Evolutionary conservation across 306 rosid genomes (phyloP).

Genomic region (Dicorynia guianensis): DNA sequence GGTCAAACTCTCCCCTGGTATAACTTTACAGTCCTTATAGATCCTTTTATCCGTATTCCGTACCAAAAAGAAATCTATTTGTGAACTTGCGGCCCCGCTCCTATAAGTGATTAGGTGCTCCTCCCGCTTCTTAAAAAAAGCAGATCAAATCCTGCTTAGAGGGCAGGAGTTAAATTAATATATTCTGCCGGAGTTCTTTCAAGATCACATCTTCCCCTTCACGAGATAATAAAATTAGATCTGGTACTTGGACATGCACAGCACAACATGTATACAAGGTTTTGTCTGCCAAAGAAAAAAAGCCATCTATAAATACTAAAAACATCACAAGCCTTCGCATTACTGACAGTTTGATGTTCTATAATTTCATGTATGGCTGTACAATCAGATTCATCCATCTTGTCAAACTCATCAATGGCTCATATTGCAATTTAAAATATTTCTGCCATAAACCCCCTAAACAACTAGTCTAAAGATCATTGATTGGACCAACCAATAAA

Average conservation of each 20-base stretch:
- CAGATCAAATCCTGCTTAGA: slow-evolving; percentile 92
- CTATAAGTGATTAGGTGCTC: too few species aligned
- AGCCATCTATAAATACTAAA: slow-evolving; percentile 3
- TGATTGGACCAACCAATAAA: slow-evolving; percentile 15
- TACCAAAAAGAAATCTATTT: too few species aligned
- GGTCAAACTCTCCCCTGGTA: too few species aligned
- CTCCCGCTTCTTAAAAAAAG: too few species aligned
- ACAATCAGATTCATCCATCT: slow-evolving; percentile 99
- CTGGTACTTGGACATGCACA: slow-evolving; percentile 38
- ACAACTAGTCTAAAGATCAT: slow-evolving; percentile 32
- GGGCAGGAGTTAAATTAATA: slow-evolving; percentile 96
- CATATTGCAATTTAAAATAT: slow-evolving; percentile 68
- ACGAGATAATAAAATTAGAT: slow-evolving; percentile 38
- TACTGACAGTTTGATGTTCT: slow-evolving; percentile 99
- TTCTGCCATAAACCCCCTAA: slow-evolving; percentile 36
- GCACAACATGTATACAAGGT: slow-evolving; percentile 8
- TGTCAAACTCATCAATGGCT: slow-evolving; percentile 97
- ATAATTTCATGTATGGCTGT: slow-evolving; percentile 98
- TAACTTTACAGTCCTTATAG: too few species aligned
- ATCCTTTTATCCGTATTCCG: too few species aligned
- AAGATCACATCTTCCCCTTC: slow-evolving; percentile 97
- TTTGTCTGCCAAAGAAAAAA: slow-evolving; percentile 19
- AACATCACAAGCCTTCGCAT: slow-evolving; percentile 99
- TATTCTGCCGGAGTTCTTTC: slow-evolving; percentile 98
- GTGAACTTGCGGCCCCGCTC: too few species aligned